phyloP scores from a whole-genome alignment of 2,329 filamentous ascomycete species.

The Paecilomyces variotii region DNA sequence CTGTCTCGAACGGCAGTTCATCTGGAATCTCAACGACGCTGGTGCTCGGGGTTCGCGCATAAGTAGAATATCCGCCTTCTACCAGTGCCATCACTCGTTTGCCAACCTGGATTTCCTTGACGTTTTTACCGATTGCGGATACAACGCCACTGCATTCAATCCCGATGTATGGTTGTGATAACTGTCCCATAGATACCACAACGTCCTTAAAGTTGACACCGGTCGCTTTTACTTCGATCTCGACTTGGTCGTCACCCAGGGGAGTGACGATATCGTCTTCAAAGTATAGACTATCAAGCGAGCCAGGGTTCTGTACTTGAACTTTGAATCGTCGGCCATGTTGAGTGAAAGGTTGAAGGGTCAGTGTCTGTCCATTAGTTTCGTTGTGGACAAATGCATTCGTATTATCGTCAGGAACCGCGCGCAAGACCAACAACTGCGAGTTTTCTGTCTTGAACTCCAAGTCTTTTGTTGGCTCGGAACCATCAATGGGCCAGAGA shows the following conservation, averaged over 20 bases:
- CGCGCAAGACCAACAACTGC: too few species aligned
- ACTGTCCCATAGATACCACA: constrained; percentile 11
- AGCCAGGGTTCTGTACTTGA: constrained; percentile 8
- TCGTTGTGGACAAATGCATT: too few species aligned
- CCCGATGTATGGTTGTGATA: constrained; percentile 10
- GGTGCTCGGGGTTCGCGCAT: background rate
- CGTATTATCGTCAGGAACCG: too few species aligned
- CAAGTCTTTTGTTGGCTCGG: too few species aligned
- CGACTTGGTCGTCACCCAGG: constrained; percentile 7
- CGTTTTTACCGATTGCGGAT: background rate
- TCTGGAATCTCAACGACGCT: background rate
- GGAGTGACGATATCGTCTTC: constrained; percentile 9
- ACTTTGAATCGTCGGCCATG: constrained; percentile 12
- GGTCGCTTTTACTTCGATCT: constrained; percentile 16
- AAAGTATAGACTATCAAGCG: constrained; percentile 18
- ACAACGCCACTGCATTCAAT: constrained; percentile 14
- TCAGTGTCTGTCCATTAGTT: too few species aligned
- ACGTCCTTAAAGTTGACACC: constrained; percentile 19
- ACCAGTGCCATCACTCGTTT: background rate
- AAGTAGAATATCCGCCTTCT: background rate
- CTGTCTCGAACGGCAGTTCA: background rate
- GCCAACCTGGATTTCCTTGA: background rate
- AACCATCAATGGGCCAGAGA: too few species aligned
- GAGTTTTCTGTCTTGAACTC: too few species aligned
- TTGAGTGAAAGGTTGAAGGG: constrained; percentile 14